Evolutionary conservation across 1,284 basidiomycete genomes (phyloP).

Genomic region (Caloboletus inedulis): DNA sequence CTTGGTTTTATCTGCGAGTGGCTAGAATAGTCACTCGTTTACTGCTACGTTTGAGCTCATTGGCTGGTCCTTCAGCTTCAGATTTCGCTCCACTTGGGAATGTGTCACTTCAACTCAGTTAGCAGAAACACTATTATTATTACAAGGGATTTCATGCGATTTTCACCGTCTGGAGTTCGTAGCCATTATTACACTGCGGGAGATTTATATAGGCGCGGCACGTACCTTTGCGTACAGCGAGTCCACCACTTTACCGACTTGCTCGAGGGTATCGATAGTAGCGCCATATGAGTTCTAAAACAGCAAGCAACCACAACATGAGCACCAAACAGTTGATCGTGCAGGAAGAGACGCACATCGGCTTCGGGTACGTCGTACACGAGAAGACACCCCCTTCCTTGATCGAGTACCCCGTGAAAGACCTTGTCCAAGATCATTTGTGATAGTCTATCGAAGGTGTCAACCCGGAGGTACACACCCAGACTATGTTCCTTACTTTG

Average conservation of each 20-base stretch:
- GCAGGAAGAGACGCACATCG: conserved; percentile 56
- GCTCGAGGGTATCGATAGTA: conserved; percentile 84
- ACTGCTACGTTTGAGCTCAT: neutral
- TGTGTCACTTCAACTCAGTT: neutral
- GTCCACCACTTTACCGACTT: conserved; percentile 90
- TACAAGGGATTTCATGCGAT: conserved; percentile 23
- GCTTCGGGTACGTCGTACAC: conserved; percentile 84
- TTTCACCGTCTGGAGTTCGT: conserved; percentile 20
- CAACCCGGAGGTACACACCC: neutral
- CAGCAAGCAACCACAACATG: neutral
- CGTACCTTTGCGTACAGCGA: conserved; percentile 83
- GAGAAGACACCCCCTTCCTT: conserved; percentile 88
- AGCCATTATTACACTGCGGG: neutral
- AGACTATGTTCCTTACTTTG: conserved; percentile 62
- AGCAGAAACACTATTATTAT: neutral
- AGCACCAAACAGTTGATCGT: neutral
- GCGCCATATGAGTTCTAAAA: conserved; percentile 79
- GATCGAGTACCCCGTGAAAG: conserved; percentile 92
- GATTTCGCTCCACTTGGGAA: neutral
- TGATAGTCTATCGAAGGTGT: conserved; percentile 58
- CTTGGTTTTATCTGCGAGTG: neutral
- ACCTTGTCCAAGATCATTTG: conserved; percentile 99
- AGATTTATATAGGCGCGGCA: conserved; percentile 9
- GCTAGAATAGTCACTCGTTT: neutral
- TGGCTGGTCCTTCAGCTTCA: neutral